phyloP scores from a whole-genome alignment of 805 yeast species.

The Teunomyces aglyptinius region DNA sequence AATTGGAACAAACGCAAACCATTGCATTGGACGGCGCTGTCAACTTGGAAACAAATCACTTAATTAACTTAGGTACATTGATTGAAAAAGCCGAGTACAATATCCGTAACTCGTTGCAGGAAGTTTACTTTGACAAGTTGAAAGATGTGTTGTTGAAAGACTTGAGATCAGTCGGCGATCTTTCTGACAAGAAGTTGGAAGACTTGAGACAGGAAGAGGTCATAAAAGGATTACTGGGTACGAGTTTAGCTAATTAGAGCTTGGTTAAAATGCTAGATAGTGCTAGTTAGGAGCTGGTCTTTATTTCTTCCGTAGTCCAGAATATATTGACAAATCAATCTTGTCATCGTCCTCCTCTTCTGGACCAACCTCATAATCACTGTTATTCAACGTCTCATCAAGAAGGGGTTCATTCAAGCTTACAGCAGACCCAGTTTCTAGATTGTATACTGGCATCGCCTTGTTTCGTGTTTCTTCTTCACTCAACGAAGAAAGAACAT shows the following conservation, averaged over 20 bases:
- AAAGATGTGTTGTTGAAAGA: conserved; percentile 69
- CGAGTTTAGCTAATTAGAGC: conserved; percentile 1
- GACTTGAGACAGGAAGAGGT: conserved; percentile 34
- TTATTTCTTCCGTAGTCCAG: conserved; percentile 8
- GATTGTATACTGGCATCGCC: conserved; percentile 16
- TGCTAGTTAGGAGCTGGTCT: conserved; percentile 1
- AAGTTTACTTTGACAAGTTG: conserved; percentile 93
- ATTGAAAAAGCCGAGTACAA: conserved; percentile 88
- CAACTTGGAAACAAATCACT: conserved; percentile 60
- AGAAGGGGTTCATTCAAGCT: conserved; percentile 11
- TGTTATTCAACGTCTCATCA: conserved; percentile 9
- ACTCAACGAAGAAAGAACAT: conserved; percentile 28
- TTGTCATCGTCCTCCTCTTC: conserved; percentile 17
- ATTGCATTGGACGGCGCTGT: conserved; percentile 31
- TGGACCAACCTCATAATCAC: conserved; percentile 12
- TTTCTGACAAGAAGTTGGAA: conserved; percentile 28
- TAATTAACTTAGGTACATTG: conserved; percentile 79
- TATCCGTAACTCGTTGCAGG: conserved; percentile 83
- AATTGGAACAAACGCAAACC: conserved; percentile 56
- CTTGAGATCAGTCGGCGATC: conserved; percentile 38
- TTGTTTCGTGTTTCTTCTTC: conserved; percentile 10
- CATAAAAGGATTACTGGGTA: conserved; percentile 37
- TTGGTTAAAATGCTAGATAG: neutral
- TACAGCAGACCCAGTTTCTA: conserved; percentile 27
- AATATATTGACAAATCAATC: conserved; percentile 28